Base-by-base conservation (phyloP, 345 rosid species). In the Ceriops zippeliana region DNA sequence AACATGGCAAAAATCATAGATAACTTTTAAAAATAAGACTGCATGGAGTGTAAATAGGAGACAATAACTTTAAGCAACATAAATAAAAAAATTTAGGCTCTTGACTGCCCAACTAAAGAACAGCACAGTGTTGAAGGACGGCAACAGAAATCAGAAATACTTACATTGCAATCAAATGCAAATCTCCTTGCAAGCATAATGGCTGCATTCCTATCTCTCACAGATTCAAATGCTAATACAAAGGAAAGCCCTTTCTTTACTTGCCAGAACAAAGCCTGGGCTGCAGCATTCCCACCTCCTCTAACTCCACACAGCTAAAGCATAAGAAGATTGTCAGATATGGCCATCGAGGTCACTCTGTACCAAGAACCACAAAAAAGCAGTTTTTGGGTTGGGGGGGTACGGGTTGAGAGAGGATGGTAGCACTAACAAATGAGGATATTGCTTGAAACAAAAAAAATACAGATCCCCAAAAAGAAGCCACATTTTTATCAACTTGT, bases 221-320 rank as follows among this genome's bases (percentile, higher is more conserved):
- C 89, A 0, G 92, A 88, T 72, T 95, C 99, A 31, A 95, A 91
- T 64, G 97, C 98, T 68, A 95, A 77, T 34, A 90, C 92, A 61
- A 88, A 87, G 46, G 93, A 88, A 57, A 77, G 63, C 1, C 89
- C 96, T 79, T 83, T 84, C 78, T 85, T 90, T 28, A 86, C 89
- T 69, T 86, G 96, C 99, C 98, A 95, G 83, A 86, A 95, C 81
- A 87, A 58, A 58, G 98, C 98, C 73, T 95, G 98, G 32, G 92
- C 86, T 10, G 98, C 99, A 0, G 98, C 99, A 72, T 92, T 95
- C 42, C 98, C 99, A 22, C 93, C 98, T 73, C 99, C 99, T 87
- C 99, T 82, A 54, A 92, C 98, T 73, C 99, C 98, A 63, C 99
- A 95, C 21, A 95, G 78, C 99, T 95, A 59, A 51, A 68, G 15